These are phyloP conservation scores for Davidsoniella virescens DNA, from an alignment of 2,329 filamentous ascomycete genomes.

Conservation along the genomic window DNA sequence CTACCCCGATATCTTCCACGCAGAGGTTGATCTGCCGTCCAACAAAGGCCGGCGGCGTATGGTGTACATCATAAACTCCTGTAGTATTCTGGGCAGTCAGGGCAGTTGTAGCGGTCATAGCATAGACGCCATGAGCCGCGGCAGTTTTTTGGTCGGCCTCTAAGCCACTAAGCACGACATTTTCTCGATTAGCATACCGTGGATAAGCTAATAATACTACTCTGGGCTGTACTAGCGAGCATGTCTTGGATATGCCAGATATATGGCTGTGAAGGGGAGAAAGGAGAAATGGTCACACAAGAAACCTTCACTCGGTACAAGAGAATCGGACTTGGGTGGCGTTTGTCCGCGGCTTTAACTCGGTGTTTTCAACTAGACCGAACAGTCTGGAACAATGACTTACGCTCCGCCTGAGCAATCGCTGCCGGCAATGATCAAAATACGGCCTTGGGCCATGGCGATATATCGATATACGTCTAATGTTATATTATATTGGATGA, in stretches of 20 bases:
- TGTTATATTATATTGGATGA: too few relatives aligned
- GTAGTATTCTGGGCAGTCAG: constrained; percentile 91
- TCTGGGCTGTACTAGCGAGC: not conserved
- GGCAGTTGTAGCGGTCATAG: constrained; percentile 88
- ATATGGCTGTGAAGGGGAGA: not conserved
- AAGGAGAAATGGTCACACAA: not conserved
- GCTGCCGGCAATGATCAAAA: constrained; percentile 74
- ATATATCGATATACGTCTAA: constrained; percentile 18
- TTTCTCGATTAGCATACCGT: not conserved
- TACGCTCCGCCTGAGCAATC: constrained; percentile 82
- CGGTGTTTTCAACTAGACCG: not conserved
- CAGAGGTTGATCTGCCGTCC: constrained; percentile 73
- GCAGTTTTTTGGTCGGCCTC: constrained; percentile 95
- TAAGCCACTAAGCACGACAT: constrained; percentile 46
- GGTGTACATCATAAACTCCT: constrained; percentile 67
- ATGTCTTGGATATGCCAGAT: too few relatives aligned
- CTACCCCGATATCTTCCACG: constrained; percentile 67
- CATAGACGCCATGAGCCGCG: constrained; percentile 82
- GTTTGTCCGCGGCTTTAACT: too few relatives aligned
- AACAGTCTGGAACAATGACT: constrained; percentile 19
- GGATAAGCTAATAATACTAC: not conserved
- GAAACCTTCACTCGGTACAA: too few relatives aligned
- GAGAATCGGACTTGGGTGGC: too few relatives aligned
- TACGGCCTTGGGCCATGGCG: constrained; percentile 25
- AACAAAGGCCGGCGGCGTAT: constrained; percentile 63